Conservation (phyloP, 306 rosid species). For the Malus sieversii region DNA sequence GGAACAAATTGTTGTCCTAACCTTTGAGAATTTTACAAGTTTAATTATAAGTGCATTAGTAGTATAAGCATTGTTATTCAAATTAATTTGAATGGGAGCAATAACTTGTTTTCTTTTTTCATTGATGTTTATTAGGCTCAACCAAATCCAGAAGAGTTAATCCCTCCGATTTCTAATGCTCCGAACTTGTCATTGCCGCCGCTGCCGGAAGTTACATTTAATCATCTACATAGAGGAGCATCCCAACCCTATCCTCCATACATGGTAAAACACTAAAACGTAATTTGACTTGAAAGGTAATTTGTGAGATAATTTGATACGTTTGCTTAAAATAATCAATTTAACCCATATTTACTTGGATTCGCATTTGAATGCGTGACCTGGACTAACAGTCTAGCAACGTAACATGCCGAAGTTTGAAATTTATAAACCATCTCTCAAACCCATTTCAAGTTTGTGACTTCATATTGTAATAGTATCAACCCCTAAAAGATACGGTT, state of each 20-base stretch:
- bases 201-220: background rate
- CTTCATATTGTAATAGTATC: background rate
- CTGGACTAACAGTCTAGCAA: background rate
- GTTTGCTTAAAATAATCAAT: background rate
- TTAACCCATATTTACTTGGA: background rate
- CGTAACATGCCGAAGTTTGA: background rate
- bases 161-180: background rate
- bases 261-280: background rate
- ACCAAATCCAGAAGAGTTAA: background rate
- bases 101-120: background rate
- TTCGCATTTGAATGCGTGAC: background rate
- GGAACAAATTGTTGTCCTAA: background rate
- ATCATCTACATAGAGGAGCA: background rate
- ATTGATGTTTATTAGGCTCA: background rate
- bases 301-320: background rate
- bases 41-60: background rate
- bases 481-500: background rate
- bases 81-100: background rate
- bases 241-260: constrained; percentile 1
- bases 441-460: background rate
- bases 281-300: background rate
- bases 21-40: background rate
- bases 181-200: background rate
- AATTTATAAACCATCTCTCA: background rate
- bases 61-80: background rate